Conservation (phyloP, 176 grass and related monocot species). For the Oryza nivara region DNA sequence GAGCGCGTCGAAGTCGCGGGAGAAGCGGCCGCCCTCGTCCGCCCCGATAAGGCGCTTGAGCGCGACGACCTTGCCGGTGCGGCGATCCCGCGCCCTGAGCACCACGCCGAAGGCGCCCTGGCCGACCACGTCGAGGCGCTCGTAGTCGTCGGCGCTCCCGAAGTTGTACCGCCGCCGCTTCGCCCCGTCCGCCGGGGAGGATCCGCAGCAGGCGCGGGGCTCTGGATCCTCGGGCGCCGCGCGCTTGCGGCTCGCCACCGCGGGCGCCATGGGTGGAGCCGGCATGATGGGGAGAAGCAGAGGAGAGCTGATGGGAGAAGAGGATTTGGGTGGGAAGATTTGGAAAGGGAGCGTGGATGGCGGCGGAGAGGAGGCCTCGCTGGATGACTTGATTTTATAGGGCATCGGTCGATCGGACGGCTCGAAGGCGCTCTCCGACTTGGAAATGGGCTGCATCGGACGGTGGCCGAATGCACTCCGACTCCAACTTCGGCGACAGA, state of each 20-base stretch:
- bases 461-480: too few species aligned
- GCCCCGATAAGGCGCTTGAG: not conserved
- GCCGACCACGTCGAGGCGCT: not conserved
- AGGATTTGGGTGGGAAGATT: not conserved
- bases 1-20: not conserved
- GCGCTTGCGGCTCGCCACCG: conserved; percentile 7
- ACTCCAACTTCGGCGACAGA: too few species aligned
- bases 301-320: too few species aligned
- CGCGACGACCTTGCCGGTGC: conserved; percentile 6
- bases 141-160: too few species aligned
- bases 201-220: not conserved
- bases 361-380: too few species aligned
- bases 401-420: too few species aligned
- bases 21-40: not conserved
- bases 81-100: conserved; percentile 6
- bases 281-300: too few species aligned
- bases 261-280: too few species aligned
- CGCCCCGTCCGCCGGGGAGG: not conserved
- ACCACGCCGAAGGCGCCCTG: not conserved
- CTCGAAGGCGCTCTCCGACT: too few species aligned
- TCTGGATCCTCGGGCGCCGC: not conserved
- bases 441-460: too few species aligned
- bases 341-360: too few species aligned
- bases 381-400: too few species aligned
- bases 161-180: not conserved